A percentile compares a stretch with the other conserved stretches of the same genome.
phyloP scores from a whole-genome alignment of 352 stramenopile species.

The Elongisporangium anandrum region DNA sequence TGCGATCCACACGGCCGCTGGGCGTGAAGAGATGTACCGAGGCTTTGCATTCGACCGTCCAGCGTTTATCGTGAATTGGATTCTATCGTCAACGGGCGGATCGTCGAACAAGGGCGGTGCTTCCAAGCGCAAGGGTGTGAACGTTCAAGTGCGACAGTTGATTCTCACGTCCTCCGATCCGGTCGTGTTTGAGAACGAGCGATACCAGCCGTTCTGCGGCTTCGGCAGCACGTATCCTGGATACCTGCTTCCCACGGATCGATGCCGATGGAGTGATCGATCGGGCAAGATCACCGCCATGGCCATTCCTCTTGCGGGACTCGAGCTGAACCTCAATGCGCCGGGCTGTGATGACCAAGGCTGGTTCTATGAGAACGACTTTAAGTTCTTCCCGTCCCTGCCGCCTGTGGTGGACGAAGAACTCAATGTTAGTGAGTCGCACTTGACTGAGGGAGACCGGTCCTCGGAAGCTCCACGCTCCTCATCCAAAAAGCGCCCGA shows the following conservation, averaged over 20 bases:
- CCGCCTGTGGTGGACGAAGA: conserved; percentile 19
- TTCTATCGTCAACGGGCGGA: conserved; percentile 34
- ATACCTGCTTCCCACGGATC: conserved; percentile 76
- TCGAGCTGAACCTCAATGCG: conserved; percentile 59
- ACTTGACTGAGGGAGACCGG: conserved; percentile 8
- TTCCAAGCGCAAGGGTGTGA: conserved; percentile 51
- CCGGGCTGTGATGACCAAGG: conserved; percentile 69
- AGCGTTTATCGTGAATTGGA: conserved; percentile 73
- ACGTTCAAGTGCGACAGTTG: conserved; percentile 50
- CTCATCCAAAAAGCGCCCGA: conserved; percentile 9
- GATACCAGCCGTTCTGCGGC: conserved; percentile 81
- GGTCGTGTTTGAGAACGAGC: conserved; percentile 84
- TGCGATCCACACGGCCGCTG: conserved; percentile 29
- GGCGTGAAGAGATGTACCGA: conserved; percentile 55
- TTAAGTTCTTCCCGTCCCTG: conserved; percentile 69
- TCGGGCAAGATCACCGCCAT: conserved; percentile 72
- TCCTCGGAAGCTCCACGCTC: background rate
- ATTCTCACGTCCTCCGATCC: conserved; percentile 73
- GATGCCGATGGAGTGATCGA: conserved; percentile 80
- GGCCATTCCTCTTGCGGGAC: conserved; percentile 56
- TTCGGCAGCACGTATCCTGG: conserved; percentile 81
- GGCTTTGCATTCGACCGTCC: conserved; percentile 83
- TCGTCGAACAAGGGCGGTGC: conserved; percentile 20
- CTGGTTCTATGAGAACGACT: conserved; percentile 85
- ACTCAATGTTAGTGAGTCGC: conserved; percentile 13